These are phyloP conservation scores for Starmerella khaoyaiensis DNA, from an alignment of 805 yeast species.

Conservation along the genomic window DNA sequence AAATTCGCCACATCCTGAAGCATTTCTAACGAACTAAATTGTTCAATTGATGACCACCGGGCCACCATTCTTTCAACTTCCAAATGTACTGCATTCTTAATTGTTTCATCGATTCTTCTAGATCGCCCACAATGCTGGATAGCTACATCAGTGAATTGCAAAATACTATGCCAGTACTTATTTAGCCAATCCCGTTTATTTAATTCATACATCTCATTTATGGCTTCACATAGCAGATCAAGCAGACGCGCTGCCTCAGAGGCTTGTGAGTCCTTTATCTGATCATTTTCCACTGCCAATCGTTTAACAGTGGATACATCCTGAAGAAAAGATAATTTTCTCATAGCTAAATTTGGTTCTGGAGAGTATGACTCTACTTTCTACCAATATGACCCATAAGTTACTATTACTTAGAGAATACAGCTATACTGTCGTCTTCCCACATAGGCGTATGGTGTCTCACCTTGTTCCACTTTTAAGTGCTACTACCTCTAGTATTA, in stretches of 20 bases:
- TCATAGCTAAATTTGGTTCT: too few relatives aligned
- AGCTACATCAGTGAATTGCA: not conserved
- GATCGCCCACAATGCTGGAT: not conserved
- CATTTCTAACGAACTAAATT: not conserved
- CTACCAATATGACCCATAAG: too few relatives aligned
- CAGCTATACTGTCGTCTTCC: too few relatives aligned
- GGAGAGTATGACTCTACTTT: too few relatives aligned
- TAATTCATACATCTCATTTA: not conserved
- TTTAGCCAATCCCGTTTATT: slow-evolving; percentile 1
- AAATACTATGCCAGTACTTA: slow-evolving; percentile 1
- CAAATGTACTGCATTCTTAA: not conserved
- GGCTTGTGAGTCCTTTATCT: not conserved
- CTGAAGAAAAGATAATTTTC: too few relatives aligned
- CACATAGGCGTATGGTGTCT: too few relatives aligned
- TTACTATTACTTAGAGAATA: too few relatives aligned
- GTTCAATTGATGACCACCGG: too few relatives aligned
- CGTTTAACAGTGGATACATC: too few relatives aligned
- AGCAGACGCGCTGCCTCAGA: not conserved
- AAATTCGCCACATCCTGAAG: slow-evolving; percentile 1
- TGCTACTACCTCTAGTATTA: too few relatives aligned
- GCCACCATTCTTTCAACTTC: not conserved
- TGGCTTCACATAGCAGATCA: not conserved
- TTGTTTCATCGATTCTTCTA: not conserved
- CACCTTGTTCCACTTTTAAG: too few relatives aligned
- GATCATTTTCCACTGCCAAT: too few relatives aligned